Evolutionary conservation across 2,329 filamentous ascomycete genomes (phyloP).

Genomic region (Hymenoscyphus salicellus): DNA sequence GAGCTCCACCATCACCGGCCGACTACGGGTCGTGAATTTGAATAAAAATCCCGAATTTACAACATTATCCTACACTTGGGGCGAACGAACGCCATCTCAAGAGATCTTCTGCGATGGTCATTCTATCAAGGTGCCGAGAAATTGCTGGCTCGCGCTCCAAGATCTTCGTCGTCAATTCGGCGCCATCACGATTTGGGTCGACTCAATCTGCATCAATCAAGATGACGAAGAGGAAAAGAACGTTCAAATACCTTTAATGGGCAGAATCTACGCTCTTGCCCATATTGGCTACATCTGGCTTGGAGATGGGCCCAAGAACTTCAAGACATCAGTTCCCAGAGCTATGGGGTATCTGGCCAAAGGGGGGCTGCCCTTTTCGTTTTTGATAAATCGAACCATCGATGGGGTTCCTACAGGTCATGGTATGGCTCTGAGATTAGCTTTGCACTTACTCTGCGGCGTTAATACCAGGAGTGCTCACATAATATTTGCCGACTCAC

Average conservation of each 20-base stretch:
- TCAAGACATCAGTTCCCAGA: too few relatives aligned
- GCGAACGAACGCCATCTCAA: not conserved
- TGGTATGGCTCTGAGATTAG: not conserved
- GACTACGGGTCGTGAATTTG: not conserved
- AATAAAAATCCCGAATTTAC: not conserved
- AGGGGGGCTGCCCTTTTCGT: not conserved
- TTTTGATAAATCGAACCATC: not conserved
- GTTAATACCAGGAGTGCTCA: not conserved
- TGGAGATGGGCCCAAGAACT: too few relatives aligned
- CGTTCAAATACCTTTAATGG: too few relatives aligned
- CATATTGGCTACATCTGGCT: too few relatives aligned
- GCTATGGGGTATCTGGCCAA: not conserved
- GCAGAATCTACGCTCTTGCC: too few relatives aligned
- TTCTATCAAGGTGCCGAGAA: not conserved
- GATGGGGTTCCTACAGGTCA: not conserved
- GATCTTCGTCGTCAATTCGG: too few relatives aligned
- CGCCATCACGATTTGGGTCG: too few relatives aligned
- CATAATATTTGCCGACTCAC: not conserved
- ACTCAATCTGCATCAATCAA: too few relatives aligned
- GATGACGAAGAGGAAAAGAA: too few relatives aligned
- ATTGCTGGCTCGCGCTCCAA: not conserved
- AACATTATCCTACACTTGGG: not conserved
- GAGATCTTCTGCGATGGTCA: not conserved
- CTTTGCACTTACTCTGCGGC: not conserved
- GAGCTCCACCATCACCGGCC: not conserved